Evolutionary conservation across 2,329 filamentous ascomycete genomes (phyloP).

Genomic region (Simplicillium sp.): DNA sequence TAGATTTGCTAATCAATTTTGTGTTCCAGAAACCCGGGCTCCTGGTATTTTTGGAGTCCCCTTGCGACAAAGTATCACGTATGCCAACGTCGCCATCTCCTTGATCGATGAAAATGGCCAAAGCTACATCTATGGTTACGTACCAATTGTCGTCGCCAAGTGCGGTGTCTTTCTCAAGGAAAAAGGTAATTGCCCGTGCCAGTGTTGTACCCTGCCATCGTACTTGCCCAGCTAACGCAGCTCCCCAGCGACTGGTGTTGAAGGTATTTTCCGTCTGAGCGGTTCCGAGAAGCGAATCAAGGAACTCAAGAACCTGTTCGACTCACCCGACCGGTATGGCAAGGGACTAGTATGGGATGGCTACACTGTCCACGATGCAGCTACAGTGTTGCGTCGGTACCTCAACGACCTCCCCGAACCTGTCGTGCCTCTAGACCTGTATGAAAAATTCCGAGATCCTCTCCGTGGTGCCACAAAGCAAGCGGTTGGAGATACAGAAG

Average conservation of each 20-base stretch:
- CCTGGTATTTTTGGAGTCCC: conserved; percentile 92
- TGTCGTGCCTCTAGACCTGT: conserved; percentile 89
- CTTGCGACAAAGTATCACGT: conserved; percentile 86
- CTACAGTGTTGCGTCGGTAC: conserved; percentile 90
- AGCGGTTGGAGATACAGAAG: conserved; percentile 59
- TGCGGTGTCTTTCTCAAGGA: conserved; percentile 97
- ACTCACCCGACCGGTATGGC: conserved; percentile 89
- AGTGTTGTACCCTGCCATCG: conserved; percentile 18
- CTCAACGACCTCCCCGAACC: conserved; percentile 94
- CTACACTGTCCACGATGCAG: conserved; percentile 96
- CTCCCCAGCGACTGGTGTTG: conserved; percentile 88
- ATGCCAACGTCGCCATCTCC: conserved; percentile 96
- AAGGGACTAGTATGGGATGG: conserved; percentile 96
- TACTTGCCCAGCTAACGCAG: conserved; percentile 6
- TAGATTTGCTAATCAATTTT: conserved; percentile 3
- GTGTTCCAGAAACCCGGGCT: conserved; percentile 32
- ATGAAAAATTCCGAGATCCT: conserved; percentile 82
- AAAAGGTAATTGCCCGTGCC: conserved; percentile 60
- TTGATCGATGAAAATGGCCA: conserved; percentile 85
- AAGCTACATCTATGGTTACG: conserved; percentile 97
- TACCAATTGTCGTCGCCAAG: conserved; percentile 96
- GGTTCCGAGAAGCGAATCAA: conserved; percentile 98
- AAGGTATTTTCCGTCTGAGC: conserved; percentile 92
- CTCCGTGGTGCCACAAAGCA: conserved; percentile 64
- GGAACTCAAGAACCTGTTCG: conserved; percentile 83